Evolutionary conservation across 257 asterid species (phyloP), one percentile per base, ranked within the genome.

Genomic region (Voacanga thouarsii): DNA sequence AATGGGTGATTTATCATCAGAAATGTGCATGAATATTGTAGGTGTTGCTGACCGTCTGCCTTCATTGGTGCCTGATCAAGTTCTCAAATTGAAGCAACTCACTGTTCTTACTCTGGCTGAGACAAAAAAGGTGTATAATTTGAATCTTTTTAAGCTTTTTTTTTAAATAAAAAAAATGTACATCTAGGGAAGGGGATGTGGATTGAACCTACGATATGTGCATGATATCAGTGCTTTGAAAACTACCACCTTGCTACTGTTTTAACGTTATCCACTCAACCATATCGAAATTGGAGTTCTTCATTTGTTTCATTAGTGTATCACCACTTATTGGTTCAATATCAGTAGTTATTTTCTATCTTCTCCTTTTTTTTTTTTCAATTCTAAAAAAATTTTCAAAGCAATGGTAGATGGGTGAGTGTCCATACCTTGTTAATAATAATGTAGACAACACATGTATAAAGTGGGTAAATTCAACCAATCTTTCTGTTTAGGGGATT

Each of bases 61-160:
- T 19, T 91, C 83, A 53, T 80, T 94, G 90, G 85, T 83, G 64
- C 92, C 97, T 75, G 97, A 88, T 72, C 99, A 94, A 92, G 83
- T 88, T 64, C 97, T 94, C 79, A 96, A 96, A 85, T 83, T 96
- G 88, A 96, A 96, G 91, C 99, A 96, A 86, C 90, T 96, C 75
- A 93, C 96, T 69, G 95, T 96, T 81, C 98, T 96, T 80, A 92
- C 98, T 23, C 84, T 96, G 74, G 95, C 97, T 12, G 98, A 96
- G 89, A 87, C 97, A 76, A 85, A 85, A 84, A 96, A 96, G 97
- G 99, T 96, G 82, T 55, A 19, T 56, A 72, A 51, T 51, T 59
- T 51, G 19, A 24, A 84, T 74, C 60, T 26, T 14, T 64, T 53
- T 30, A 21, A 76, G 14, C 66, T 50, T 74, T 41, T 24, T 16